Percentiles rank a stretch among this genome's conserved stretches.
These are phyloP conservation scores for Xenosphaeropsis pyriputrescens DNA, from an alignment of 2,329 filamentous ascomycete genomes.

Conservation along the genomic window DNA sequence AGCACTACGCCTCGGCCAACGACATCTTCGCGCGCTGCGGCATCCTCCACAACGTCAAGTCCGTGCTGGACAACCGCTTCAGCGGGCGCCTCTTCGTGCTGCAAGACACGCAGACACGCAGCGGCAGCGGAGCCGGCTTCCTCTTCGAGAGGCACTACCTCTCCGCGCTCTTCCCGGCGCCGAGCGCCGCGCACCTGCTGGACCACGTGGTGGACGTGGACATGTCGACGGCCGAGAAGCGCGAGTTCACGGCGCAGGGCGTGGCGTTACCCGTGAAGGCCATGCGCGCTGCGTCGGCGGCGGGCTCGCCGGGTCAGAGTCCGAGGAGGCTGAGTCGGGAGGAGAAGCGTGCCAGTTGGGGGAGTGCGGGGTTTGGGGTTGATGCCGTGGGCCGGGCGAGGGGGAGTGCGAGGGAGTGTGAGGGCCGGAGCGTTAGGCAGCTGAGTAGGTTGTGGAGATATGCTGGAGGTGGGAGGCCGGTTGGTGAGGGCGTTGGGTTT, in stretches of 20 bases:
- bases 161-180: slow-evolving; percentile 2
- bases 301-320: not conserved
- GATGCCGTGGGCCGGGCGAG: slow-evolving; percentile 1
- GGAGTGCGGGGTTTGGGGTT: slow-evolving; percentile 1
- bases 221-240: slow-evolving; percentile 5
- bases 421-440: slow-evolving; percentile 2
- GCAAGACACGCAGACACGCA: not conserved
- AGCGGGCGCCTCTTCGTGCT: slow-evolving; percentile 19
- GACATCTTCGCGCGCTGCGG: slow-evolving; percentile 65
- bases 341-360: slow-evolving; percentile 1
- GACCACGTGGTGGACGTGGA: slow-evolving; percentile 5
- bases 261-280: slow-evolving; percentile 1
- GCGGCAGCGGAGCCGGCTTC: not conserved
- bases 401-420: slow-evolving; percentile 1
- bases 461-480: slow-evolving; percentile 1
- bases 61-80: slow-evolving; percentile 3
- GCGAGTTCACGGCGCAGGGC: slow-evolving; percentile 7
- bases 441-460: slow-evolving; percentile 4
- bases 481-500: slow-evolving; percentile 1
- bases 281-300: not conserved
- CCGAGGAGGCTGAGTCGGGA: not conserved
- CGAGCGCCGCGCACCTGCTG: not conserved
- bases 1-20: slow-evolving; percentile 63
- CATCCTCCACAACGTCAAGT: slow-evolving; percentile 38
- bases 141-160: slow-evolving; percentile 5